These are phyloP conservation scores for Sclerotinia trifoliorum DNA, from an alignment of 2,329 filamentous ascomycete genomes.

Conservation along the genomic window DNA sequence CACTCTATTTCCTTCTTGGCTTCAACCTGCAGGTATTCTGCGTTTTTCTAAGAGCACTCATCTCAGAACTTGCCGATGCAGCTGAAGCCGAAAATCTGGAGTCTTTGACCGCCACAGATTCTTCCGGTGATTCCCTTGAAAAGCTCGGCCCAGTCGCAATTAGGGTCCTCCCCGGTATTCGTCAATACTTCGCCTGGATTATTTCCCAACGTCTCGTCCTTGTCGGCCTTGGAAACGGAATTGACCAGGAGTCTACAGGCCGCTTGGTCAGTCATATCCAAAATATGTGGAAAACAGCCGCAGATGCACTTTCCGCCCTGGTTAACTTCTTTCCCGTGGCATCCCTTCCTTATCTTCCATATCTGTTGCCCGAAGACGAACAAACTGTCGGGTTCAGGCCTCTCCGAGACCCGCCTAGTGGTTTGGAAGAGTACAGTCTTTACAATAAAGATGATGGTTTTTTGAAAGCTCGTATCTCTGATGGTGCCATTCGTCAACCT, in stretches of 20 bases:
- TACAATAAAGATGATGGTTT: slow-evolving; percentile 41
- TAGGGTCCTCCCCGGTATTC: slow-evolving; percentile 61
- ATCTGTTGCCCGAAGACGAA: slow-evolving; percentile 67
- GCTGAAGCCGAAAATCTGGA: slow-evolving; percentile 44
- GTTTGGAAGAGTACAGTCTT: slow-evolving; percentile 48
- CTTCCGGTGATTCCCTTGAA: slow-evolving; percentile 43
- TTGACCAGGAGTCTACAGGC: slow-evolving; percentile 42
- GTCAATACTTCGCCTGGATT: slow-evolving; percentile 69
- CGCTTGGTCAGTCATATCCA: slow-evolving; percentile 54
- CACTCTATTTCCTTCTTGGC: slow-evolving; percentile 65
- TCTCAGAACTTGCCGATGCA: slow-evolving; percentile 63
- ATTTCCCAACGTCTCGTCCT: slow-evolving; percentile 54
- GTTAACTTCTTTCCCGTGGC: slow-evolving; percentile 58
- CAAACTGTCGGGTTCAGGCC: slow-evolving; percentile 65
- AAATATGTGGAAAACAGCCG: slow-evolving; percentile 65
- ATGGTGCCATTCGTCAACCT: slow-evolving; percentile 53
- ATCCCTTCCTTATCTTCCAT: slow-evolving; percentile 55
- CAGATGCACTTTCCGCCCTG: slow-evolving; percentile 59
- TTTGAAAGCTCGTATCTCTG: slow-evolving; percentile 49
- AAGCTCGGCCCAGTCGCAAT: slow-evolving; percentile 58
- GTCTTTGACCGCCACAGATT: slow-evolving; percentile 42
- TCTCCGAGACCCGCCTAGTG: slow-evolving; percentile 47
- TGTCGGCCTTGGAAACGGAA: slow-evolving; percentile 33
- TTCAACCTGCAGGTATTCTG: slow-evolving; percentile 79
- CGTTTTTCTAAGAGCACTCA: slow-evolving; percentile 66